phyloP scores from a whole-genome alignment of 1,284 basidiomycete genomes.

The Malassezia sp. region DNA sequence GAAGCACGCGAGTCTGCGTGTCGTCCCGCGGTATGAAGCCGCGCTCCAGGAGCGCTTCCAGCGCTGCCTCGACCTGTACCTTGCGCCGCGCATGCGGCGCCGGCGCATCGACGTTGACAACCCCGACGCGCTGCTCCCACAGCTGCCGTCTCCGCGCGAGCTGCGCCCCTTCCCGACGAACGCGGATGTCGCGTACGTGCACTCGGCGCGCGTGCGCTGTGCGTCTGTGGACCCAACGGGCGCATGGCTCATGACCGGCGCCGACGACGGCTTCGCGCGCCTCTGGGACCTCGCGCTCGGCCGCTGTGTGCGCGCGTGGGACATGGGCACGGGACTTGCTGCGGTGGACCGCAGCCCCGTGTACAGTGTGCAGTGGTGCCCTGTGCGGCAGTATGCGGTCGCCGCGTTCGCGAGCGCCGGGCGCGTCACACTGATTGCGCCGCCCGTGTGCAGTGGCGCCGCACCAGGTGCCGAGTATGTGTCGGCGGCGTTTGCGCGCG shows the following conservation, averaged over 20 bases:
- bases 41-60: slow-evolving; percentile 91
- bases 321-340: slow-evolving; percentile 50
- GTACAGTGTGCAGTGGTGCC: slow-evolving; percentile 84
- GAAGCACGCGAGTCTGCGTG: slow-evolving; percentile 72
- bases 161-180: slow-evolving; percentile 89
- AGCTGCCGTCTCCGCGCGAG: slow-evolving; percentile 84
- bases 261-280: slow-evolving; percentile 74
- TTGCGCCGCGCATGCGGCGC: slow-evolving; percentile 70
- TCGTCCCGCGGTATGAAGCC: slow-evolving; percentile 79
- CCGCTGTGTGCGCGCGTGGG: slow-evolving; percentile 78
- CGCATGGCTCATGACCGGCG: slow-evolving; percentile 80
- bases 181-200: slow-evolving; percentile 62
- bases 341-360: slow-evolving; percentile 50
- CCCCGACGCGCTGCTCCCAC: slow-evolving; percentile 79
- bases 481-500: slow-evolving; percentile 33
- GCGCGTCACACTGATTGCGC: slow-evolving; percentile 68
- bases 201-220: slow-evolving; percentile 61
- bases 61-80: slow-evolving; percentile 88
- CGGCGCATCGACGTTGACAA: slow-evolving; percentile 45
- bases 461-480: slow-evolving; percentile 27
- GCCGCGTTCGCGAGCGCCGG: slow-evolving; percentile 67
- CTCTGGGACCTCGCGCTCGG: slow-evolving; percentile 93
- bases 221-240: slow-evolving; percentile 76
- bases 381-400: slow-evolving; percentile 67
- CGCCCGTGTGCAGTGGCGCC: slow-evolving; percentile 49